Conservation (phyloP, 106 monocot genomes). For the Ottelia alismoides region DNA sequence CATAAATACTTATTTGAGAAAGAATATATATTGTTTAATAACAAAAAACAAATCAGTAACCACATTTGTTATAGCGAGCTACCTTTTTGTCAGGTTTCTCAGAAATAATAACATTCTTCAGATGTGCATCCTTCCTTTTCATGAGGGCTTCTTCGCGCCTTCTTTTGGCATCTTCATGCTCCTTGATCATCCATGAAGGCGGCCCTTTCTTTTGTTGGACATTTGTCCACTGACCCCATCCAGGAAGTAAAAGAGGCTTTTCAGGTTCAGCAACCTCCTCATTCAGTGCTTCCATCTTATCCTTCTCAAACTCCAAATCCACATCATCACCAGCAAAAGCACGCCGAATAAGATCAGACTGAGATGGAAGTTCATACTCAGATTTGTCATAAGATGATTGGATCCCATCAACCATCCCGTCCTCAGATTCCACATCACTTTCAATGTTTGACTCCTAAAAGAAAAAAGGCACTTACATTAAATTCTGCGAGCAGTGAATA, state of each 20-base stretch:
- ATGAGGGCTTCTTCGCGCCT: constrained; percentile 78
- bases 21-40: too few species aligned
- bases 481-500: too few species aligned
- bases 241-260: constrained; percentile 77
- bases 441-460: too few species aligned
- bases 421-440: constrained; percentile 66
- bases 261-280: constrained; percentile 97
- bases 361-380: constrained; percentile 69
- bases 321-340: constrained; percentile 95
- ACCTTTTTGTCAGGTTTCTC: constrained; percentile 85
- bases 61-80: background rate
- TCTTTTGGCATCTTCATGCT: constrained; percentile 75
- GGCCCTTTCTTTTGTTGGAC: constrained; percentile 76
- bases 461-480: too few species aligned
- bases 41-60: too few species aligned
- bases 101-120: constrained; percentile 90
- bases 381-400: constrained; percentile 19
- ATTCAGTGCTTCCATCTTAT: constrained; percentile 59
- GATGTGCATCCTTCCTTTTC: constrained; percentile 83
- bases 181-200: constrained; percentile 73
- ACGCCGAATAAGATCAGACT: constrained; percentile 47
- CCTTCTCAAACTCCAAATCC: constrained; percentile 77
- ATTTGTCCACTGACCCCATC: constrained; percentile 98
- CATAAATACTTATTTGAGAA: too few species aligned
- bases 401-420: constrained; percentile 78